Percentiles rank a stretch among this genome's conserved stretches.
These are phyloP conservation scores for Conidiobolus coronatus DNA, from an alignment of 371 early-diverging fungal genomes.

Conservation along the genomic window DNA sequence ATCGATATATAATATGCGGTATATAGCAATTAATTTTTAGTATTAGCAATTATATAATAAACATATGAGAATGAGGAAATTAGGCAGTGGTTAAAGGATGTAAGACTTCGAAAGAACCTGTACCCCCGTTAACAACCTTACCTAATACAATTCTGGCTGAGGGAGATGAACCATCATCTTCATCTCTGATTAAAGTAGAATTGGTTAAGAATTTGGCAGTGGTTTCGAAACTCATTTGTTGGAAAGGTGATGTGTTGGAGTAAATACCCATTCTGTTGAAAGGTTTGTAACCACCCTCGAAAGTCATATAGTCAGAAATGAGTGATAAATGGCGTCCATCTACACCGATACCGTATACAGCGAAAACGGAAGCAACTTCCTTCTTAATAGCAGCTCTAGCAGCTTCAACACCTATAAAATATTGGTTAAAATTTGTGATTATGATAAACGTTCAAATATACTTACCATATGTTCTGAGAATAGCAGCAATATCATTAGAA, in stretches of 20 bases:
- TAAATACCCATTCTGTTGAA: conserved; percentile 89
- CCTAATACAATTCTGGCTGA: conserved; percentile 88
- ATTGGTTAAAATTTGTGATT: no score
- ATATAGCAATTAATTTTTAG: no score
- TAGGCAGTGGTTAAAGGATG: conserved; percentile 15
- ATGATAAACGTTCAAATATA: no score
- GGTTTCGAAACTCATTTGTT: conserved; percentile 94
- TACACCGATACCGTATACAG: conserved; percentile 91
- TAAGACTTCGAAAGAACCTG: conserved; percentile 80
- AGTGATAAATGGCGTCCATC: conserved; percentile 91
- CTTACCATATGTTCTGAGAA: conserved; percentile 48
- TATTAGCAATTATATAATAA: no score
- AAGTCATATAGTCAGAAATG: conserved; percentile 99
- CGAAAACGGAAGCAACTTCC: conserved; percentile 93
- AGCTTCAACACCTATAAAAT: conserved; percentile 86
- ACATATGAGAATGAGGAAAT: background rate
- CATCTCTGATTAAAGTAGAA: conserved; percentile 70
- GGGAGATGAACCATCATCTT: conserved; percentile 70
- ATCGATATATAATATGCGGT: no score
- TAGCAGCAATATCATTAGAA: conserved; percentile 94
- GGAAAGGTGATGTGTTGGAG: conserved; percentile 79
- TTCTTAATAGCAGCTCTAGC: conserved; percentile 86
- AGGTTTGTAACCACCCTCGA: conserved; percentile 93
- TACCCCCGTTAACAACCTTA: conserved; percentile 79
- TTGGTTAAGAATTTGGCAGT: conserved; percentile 85